phyloP scores from a whole-genome alignment of 2,329 filamentous ascomycete species.

The Huntiella omanensis region DNA sequence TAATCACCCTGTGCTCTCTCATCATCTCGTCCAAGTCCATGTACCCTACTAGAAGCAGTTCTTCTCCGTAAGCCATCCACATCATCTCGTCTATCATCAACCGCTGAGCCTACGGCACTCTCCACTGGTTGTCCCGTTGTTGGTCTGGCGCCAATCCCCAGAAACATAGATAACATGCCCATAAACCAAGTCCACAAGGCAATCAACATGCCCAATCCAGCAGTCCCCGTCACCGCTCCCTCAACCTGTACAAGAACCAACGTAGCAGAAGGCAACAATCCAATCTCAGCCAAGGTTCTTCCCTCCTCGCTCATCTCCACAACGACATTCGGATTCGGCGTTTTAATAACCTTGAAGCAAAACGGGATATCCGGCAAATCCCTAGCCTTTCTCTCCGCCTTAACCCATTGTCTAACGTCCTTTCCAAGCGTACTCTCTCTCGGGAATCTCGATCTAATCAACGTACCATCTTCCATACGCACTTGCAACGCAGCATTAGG shows the following conservation, averaged over 20 bases:
- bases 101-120: background rate
- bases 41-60: conserved; percentile 12
- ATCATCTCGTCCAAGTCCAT: conserved; percentile 11
- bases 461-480: conserved; percentile 67
- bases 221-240: conserved; percentile 17
- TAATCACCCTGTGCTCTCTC: conserved; percentile 36
- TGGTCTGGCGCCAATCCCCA: conserved; percentile 1
- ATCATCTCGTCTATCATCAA: background rate
- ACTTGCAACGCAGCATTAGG: conserved; percentile 46
- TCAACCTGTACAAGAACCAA: conserved; percentile 60
- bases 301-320: conserved; percentile 61
- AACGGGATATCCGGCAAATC: conserved; percentile 35
- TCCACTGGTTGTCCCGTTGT: conserved; percentile 13
- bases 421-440: conserved; percentile 39
- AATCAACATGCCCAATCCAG: conserved; percentile 17
- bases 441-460: conserved; percentile 53
- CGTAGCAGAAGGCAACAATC: conserved; percentile 60
- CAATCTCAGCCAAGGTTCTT: conserved; percentile 47
- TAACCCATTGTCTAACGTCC: conserved; percentile 63
- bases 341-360: conserved; percentile 66
- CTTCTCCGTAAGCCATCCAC: conserved; percentile 6
- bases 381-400: conserved; percentile 37
- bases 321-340: conserved; percentile 54
- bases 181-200: conserved; percentile 21
- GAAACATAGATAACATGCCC: background rate